Evolutionary conservation across 2,329 filamentous ascomycete species (phyloP).

Genomic region (Colletotrichum caudatum): DNA sequence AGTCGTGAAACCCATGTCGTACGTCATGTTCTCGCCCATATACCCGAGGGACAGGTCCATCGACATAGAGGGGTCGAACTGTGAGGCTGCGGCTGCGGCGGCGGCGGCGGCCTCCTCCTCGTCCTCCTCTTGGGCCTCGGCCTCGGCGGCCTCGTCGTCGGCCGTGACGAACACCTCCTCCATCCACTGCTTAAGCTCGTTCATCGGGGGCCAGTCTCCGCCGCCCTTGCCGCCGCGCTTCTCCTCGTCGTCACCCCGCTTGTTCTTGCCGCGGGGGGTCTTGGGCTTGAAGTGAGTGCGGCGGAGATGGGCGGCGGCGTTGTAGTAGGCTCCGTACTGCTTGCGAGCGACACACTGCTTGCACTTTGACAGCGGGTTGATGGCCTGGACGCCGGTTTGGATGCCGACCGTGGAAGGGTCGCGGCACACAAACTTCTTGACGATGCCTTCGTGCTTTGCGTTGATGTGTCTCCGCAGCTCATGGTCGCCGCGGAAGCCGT

Average conservation of each 20-base stretch:
- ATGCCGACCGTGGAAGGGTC: constrained; percentile 61
- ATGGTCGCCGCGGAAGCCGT: constrained; percentile 88
- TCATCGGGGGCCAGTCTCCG: constrained; percentile 68
- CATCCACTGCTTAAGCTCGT: constrained; percentile 71
- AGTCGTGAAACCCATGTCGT: constrained; percentile 28
- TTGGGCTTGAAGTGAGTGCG: constrained; percentile 87
- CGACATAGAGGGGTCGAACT: constrained; percentile 29
- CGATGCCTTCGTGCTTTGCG: constrained; percentile 69
- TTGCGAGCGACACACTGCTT: constrained; percentile 84
- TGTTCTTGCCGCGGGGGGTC: constrained; percentile 59
- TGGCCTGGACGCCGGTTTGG: constrained; percentile 60
- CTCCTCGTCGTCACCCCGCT: constrained; percentile 55
- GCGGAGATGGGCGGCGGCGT: constrained; percentile 90
- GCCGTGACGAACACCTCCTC: constrained; percentile 61
- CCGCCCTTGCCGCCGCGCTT: constrained; percentile 67
- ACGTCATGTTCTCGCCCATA: constrained; percentile 38
- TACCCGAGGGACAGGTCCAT: constrained; percentile 36
- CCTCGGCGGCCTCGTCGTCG: constrained; percentile 49
- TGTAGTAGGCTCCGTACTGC: constrained; percentile 92
- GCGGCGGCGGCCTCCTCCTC: constrained; percentile 35
- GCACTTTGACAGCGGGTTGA: constrained; percentile 80
- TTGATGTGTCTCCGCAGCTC: constrained; percentile 78
- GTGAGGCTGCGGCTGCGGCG: neutral
- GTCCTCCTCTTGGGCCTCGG: constrained; percentile 46
- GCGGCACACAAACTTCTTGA: constrained; percentile 70